phyloP scores from a whole-genome alignment of 305 asterid genomes.

The Caryopteris hybrid region DNA sequence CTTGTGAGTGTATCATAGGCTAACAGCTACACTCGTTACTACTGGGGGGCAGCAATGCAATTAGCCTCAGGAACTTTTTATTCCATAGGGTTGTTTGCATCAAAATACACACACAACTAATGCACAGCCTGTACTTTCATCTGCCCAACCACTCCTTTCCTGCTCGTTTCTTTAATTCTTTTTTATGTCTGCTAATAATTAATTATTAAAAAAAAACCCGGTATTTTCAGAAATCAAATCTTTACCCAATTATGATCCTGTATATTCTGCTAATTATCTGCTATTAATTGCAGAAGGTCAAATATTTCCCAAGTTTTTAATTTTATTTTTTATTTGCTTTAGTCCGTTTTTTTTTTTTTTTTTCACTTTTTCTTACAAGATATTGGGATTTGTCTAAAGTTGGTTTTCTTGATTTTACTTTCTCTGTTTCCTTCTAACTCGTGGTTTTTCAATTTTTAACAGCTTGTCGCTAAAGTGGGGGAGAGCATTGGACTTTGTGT shows the following conservation, averaged over 20 bases:
- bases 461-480: conserved; percentile 35
- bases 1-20: background rate
- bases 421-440: background rate
- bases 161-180: conserved; percentile 8
- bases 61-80: conserved; percentile 22
- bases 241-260: conserved; percentile 13
- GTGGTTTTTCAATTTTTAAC: conserved; percentile 17
- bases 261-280: too few species aligned
- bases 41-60: too few species aligned
- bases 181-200: conserved; percentile 25
- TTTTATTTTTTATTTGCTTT: too few species aligned
- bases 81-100: conserved; percentile 20
- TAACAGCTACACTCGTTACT: conserved; percentile 39
- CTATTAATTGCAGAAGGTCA: conserved; percentile 19
- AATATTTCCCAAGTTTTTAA: background rate
- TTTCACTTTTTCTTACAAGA: too few species aligned
- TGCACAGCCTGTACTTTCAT: conserved; percentile 36
- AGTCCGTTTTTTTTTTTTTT: too few species aligned
- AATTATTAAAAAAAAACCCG: background rate
- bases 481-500: conserved; percentile 37
- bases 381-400: background rate
- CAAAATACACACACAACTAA: conserved; percentile 27
- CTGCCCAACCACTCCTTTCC: conserved; percentile 11
- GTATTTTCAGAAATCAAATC: conserved; percentile 4
- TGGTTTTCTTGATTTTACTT: too few species aligned